phyloP scores from a whole-genome alignment of 1,284 basidiomycete species.

The Phlebopus sp. region DNA sequence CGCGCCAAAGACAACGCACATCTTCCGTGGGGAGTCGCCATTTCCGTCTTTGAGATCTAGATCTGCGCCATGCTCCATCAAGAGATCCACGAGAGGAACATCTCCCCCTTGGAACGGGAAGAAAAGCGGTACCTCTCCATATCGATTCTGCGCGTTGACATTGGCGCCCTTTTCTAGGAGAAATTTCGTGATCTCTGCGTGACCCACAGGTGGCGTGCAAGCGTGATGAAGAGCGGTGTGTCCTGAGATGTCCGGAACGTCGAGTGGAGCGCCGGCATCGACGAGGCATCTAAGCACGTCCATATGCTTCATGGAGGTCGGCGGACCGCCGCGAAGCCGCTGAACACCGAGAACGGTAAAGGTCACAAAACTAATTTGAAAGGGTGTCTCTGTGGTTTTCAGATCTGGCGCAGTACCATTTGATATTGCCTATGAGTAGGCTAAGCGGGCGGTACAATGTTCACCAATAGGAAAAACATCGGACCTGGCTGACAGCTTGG shows the following conservation, averaged over 20 bases:
- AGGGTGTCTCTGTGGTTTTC: constrained; percentile 43
- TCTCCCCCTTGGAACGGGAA: constrained; percentile 37
- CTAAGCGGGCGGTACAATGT: neutral
- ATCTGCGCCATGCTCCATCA: constrained; percentile 50
- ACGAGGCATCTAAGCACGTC: constrained; percentile 44
- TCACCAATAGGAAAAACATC: constrained; percentile 7
- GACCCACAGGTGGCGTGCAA: constrained; percentile 29
- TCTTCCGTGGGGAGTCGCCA: constrained; percentile 32
- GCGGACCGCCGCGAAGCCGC: constrained; percentile 23
- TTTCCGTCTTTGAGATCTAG: constrained; percentile 48
- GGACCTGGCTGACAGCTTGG: constrained; percentile 30
- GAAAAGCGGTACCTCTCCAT: constrained; percentile 44
- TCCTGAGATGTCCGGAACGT: constrained; percentile 46
- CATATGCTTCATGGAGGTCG: constrained; percentile 27
- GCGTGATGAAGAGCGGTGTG: constrained; percentile 50
- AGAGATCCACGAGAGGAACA: constrained; percentile 37
- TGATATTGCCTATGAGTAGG: constrained; percentile 35
- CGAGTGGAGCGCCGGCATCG: constrained; percentile 38
- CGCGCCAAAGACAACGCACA: constrained; percentile 40
- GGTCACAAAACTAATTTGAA: constrained; percentile 45
- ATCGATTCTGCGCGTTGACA: constrained; percentile 44
- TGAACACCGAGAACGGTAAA: constrained; percentile 45
- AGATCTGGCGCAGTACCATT: constrained; percentile 41
- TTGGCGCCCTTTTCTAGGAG: constrained; percentile 45
- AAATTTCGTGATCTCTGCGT: constrained; percentile 33